Evolutionary conservation across 2,329 filamentous ascomycete species (phyloP).

Genomic region (Cordyceps pruinosa): DNA sequence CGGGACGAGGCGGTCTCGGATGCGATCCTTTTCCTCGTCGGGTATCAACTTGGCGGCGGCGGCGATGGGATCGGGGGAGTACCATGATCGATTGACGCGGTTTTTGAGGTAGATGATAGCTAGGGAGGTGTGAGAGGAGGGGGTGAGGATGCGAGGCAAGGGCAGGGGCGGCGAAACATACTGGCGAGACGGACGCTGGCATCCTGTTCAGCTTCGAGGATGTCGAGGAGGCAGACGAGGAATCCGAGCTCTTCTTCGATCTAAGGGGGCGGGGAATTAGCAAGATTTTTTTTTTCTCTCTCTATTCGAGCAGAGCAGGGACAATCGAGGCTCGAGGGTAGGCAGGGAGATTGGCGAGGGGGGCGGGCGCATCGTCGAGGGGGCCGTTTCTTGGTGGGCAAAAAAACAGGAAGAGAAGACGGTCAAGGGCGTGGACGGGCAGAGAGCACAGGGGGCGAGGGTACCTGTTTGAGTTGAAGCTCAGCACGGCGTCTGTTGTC

Average conservation of each 20-base stretch:
- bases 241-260: conserved; percentile 88
- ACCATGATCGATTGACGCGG: conserved; percentile 89
- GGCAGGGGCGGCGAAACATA: conserved; percentile 42
- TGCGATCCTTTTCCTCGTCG: conserved; percentile 81
- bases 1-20: conserved; percentile 82
- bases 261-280: conserved; percentile 36
- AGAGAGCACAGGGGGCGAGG: conserved; percentile 19
- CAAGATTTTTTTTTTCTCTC: background rate
- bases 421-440: conserved; percentile 4
- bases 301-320: too few species aligned
- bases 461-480: conserved; percentile 73
- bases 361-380: conserved; percentile 4
- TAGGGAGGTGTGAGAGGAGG: conserved; percentile 31
- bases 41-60: conserved; percentile 67
- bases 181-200: conserved; percentile 78
- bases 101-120: conserved; percentile 98
- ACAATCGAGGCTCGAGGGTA: background rate
- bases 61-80: conserved; percentile 65
- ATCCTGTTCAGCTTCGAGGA: conserved; percentile 84
- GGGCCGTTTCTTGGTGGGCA: too few species aligned
- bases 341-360: background rate
- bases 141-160: background rate
- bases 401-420: background rate
- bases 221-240: conserved; percentile 81
- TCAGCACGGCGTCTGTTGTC: conserved; percentile 72